phyloP scores from a whole-genome alignment of 345 rosid species.

The Salix udensis region DNA sequence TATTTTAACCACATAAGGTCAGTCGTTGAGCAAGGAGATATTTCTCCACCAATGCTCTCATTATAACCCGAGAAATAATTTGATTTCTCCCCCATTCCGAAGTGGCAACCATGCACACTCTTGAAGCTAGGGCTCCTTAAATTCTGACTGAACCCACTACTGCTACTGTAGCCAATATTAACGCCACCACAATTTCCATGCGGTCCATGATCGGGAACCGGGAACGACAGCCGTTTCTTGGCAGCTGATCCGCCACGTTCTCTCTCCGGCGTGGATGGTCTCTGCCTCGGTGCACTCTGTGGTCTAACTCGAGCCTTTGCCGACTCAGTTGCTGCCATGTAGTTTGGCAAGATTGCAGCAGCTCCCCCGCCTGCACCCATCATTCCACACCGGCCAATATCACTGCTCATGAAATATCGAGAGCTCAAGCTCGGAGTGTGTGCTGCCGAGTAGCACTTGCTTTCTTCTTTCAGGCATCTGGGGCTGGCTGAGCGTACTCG shows the following conservation, averaged over 20 bases:
- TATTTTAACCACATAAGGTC: slow-evolving; percentile 61
- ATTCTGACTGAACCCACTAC: slow-evolving; percentile 30
- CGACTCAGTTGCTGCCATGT: slow-evolving; percentile 26
- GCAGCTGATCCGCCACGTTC: slow-evolving; percentile 42
- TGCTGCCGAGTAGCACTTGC: slow-evolving; percentile 14
- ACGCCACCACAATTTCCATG: not conserved
- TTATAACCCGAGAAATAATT: slow-evolving; percentile 41
- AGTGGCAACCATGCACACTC: slow-evolving; percentile 50
- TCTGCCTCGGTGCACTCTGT: slow-evolving; percentile 69
- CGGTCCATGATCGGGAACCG: slow-evolving; percentile 38
- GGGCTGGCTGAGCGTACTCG: slow-evolving; percentile 69
- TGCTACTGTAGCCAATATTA: slow-evolving; percentile 2
- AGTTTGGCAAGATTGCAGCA: slow-evolving; percentile 17
- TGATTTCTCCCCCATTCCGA: slow-evolving; percentile 44
- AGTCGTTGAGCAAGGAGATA: slow-evolving; percentile 66
- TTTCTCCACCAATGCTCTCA: slow-evolving; percentile 52
- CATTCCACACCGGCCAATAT: not conserved
- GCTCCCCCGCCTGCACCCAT: not conserved
- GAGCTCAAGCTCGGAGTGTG: slow-evolving; percentile 16
- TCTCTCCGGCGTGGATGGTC: slow-evolving; percentile 49
- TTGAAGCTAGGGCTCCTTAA: slow-evolving; percentile 70
- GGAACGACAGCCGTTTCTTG: slow-evolving; percentile 64
- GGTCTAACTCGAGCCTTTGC: slow-evolving; percentile 30
- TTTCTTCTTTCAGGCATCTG: slow-evolving; percentile 21
- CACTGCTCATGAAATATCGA: not conserved